Evolutionary conservation across 2,329 filamentous ascomycete species (phyloP).

Genomic region (Penicillium fuscoglaucum): DNA sequence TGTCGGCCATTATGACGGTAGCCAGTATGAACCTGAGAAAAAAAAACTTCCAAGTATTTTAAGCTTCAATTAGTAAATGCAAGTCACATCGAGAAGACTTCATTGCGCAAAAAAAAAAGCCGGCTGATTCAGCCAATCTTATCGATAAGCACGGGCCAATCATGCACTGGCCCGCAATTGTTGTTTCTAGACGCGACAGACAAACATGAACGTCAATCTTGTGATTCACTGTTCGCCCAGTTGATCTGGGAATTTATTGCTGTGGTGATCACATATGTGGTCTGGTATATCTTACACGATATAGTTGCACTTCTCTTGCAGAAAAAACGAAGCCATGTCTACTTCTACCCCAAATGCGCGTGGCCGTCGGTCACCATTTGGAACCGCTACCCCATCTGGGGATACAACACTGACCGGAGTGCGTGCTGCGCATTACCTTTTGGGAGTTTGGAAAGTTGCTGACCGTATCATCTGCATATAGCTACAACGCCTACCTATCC

Average conservation of each 20-base stretch:
- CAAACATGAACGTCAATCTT: conserved; percentile 9
- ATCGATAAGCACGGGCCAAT: conserved; percentile 36
- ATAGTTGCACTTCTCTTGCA: background rate
- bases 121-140: conserved; percentile 34
- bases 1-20: conserved; percentile 24
- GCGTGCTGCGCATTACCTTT: conserved; percentile 3
- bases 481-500: conserved; percentile 38
- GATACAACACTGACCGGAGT: conserved; percentile 33
- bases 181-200: conserved; percentile 22
- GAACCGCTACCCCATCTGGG: conserved; percentile 29
- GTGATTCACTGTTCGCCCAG: background rate
- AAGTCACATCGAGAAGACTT: conserved; percentile 13
- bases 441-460: background rate
- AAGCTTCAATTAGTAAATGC: conserved; percentile 9
- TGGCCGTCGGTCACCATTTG: conserved; percentile 26
- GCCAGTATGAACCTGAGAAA: background rate
- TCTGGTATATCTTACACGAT: background rate
- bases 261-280: background rate
- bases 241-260: background rate
- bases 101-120: conserved; percentile 11
- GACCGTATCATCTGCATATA: conserved; percentile 10
- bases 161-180: conserved; percentile 18
- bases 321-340: background rate
- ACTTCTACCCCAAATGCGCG: conserved; percentile 37
- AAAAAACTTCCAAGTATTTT: background rate